A percentile compares a stretch with the other conserved stretches of the same genome.
Evolutionary conservation across 2,329 filamentous ascomycete genomes (phyloP).

Genomic region (Cadophora sp.): DNA sequence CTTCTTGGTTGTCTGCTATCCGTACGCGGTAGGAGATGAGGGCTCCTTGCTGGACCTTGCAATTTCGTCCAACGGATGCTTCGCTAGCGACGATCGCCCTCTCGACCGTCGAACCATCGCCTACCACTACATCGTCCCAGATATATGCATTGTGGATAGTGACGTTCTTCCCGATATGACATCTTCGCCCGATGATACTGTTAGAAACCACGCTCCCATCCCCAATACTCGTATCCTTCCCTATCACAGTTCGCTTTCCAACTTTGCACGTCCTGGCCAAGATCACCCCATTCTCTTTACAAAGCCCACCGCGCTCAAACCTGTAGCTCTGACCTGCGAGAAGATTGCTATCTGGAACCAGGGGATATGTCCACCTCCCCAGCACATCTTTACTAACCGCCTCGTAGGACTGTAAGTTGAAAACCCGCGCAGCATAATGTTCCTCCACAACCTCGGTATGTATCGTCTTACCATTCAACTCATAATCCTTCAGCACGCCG

Average conservation of each 20-base stretch:
- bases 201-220: slow-evolving; percentile 73
- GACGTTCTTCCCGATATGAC: slow-evolving; percentile 86
- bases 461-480: slow-evolving; percentile 96
- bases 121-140: slow-evolving; percentile 84
- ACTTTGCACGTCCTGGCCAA: slow-evolving; percentile 76
- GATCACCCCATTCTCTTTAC: slow-evolving; percentile 79
- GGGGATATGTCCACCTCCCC: slow-evolving; percentile 84
- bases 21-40: slow-evolving; percentile 81
- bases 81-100: slow-evolving; percentile 79
- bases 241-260: slow-evolving; percentile 74
- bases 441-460: slow-evolving; percentile 85
- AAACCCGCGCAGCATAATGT: slow-evolving; percentile 85
- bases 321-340: slow-evolving; percentile 79
- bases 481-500: slow-evolving; percentile 94
- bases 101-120: slow-evolving; percentile 73
- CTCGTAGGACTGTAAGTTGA: slow-evolving; percentile 88
- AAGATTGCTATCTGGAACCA: slow-evolving; percentile 89
- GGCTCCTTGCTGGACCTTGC: slow-evolving; percentile 72
- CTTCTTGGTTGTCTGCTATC: slow-evolving; percentile 66
- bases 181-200: slow-evolving; percentile 83
- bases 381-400: slow-evolving; percentile 87
- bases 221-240: slow-evolving; percentile 77
- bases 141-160: slow-evolving; percentile 81
- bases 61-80: slow-evolving; percentile 73
- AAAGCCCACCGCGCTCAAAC: slow-evolving; percentile 71